Evolutionary conservation across 2,329 filamentous ascomycete genomes (phyloP).

Genomic region (Hymenoscyphus fructigenus): DNA sequence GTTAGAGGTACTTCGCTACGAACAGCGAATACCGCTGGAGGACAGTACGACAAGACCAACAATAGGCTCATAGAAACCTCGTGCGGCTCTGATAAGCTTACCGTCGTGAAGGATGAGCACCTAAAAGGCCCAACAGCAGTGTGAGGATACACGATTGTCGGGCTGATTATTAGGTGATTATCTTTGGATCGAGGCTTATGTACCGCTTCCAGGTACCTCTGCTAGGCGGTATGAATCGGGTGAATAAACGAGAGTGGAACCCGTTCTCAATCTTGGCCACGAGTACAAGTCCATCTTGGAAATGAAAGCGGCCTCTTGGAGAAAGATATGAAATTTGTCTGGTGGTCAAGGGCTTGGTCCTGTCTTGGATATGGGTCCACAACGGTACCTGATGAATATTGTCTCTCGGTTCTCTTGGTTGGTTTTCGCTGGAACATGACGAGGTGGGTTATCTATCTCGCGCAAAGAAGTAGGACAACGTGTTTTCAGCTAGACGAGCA

Average conservation of each 20-base stretch:
- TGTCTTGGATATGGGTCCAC: neutral
- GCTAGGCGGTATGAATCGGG: too few relatives aligned
- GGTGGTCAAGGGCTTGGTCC: neutral
- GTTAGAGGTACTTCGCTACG: neutral
- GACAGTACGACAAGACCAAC: neutral
- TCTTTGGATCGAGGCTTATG: too few relatives aligned
- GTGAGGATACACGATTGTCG: neutral
- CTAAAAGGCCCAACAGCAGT: neutral
- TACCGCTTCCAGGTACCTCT: too few relatives aligned
- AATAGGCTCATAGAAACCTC: neutral
- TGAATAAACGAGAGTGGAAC: neutral
- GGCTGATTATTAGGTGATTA: neutral
- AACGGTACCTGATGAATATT: neutral
- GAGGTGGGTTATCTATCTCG: neutral
- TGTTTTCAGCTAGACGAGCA: neutral
- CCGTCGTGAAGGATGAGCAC: neutral
- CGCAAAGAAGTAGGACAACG: neutral
- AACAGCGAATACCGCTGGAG: neutral
- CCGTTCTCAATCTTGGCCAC: neutral
- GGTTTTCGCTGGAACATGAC: neutral
- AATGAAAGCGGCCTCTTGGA: neutral
- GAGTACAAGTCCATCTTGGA: neutral
- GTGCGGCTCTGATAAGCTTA: neutral
- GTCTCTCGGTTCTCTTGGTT: neutral
- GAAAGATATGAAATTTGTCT: neutral